Conservation (phyloP, 1,139 yeast genomes). For the Wickerhamomyces sp. region DNA sequence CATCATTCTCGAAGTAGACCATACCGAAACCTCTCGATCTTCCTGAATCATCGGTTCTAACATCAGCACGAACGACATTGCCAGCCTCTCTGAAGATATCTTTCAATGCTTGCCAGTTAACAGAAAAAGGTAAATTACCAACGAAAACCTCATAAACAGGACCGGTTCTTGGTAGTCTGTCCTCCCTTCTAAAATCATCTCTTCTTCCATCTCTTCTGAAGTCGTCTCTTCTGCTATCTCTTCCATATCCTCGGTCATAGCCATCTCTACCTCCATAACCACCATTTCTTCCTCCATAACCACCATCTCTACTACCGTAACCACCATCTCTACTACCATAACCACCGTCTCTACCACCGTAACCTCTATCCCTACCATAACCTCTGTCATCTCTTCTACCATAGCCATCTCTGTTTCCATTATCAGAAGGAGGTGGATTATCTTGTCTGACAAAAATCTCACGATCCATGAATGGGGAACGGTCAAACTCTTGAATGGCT, state of each 20-base stretch:
- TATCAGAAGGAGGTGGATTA: conserved; percentile 62
- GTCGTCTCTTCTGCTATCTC: conserved; percentile 15
- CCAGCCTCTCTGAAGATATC: conserved; percentile 81
- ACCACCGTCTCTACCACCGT: conserved; percentile 10
- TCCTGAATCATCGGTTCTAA: conserved; percentile 63
- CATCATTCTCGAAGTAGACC: conserved; percentile 54
- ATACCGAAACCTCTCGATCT: conserved; percentile 86
- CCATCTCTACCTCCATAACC: conserved; percentile 8
- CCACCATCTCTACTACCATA: conserved; percentile 18
- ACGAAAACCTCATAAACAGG: conserved; percentile 68
- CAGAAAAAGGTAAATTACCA: conserved; percentile 76
- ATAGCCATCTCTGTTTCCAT: conserved; percentile 10
- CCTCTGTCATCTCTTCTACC: conserved; percentile 4
- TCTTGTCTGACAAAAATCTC: conserved; percentile 89
- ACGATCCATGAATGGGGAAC: conserved; percentile 66
- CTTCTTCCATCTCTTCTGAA: conserved; percentile 13
- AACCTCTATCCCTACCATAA: conserved; percentile 4
- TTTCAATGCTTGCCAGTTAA: conserved; percentile 80
- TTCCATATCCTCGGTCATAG: background rate
- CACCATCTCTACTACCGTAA: conserved; percentile 12
- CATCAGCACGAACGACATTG: conserved; percentile 74
- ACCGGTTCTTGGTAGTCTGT: conserved; percentile 16
- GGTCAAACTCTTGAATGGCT: conserved; percentile 72
- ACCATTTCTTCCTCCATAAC: conserved; percentile 14
- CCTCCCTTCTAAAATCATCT: conserved; percentile 14